phyloP scores from a whole-genome alignment of 805 yeast genomes.

The Schizosaccharomyces cryophilus region DNA sequence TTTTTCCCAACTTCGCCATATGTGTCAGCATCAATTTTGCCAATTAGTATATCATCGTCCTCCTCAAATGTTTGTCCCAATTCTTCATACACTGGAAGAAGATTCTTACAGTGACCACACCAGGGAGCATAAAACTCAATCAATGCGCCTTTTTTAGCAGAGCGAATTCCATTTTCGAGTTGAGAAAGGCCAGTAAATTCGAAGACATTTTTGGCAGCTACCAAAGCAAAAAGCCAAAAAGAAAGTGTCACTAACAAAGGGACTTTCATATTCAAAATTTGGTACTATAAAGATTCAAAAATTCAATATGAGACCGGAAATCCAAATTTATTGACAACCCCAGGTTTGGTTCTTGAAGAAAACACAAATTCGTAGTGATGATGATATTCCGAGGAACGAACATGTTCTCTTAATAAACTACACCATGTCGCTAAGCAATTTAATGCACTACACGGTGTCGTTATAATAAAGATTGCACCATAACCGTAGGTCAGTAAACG shows the following conservation, averaged over 20 bases:
- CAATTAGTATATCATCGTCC: constrained; percentile 34
- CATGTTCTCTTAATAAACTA: too few species aligned
- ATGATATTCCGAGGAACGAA: too few species aligned
- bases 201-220: background rate
- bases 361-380: too few species aligned
- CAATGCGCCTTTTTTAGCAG: constrained; percentile 11
- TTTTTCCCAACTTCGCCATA: constrained; percentile 60
- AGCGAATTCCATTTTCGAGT: background rate
- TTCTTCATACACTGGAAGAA: constrained; percentile 74
- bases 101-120: constrained; percentile 89
- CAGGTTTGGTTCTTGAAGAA: too few species aligned
- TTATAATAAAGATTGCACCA: too few species aligned
- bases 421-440: too few species aligned
- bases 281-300: background rate
- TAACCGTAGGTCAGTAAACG: too few species aligned
- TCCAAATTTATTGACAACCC: too few species aligned
- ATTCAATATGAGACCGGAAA: too few species aligned
- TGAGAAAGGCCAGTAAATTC: background rate
- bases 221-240: background rate
- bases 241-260: background rate
- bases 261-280: background rate
- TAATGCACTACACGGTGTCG: too few species aligned
- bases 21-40: constrained; percentile 50
- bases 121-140: constrained; percentile 65
- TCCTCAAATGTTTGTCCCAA: constrained; percentile 43